A percentile compares a stretch with the other conserved stretches of the same genome.
Conservation (phyloP, 208 protist genomes). For the Trichomonas gallinae region DNA sequence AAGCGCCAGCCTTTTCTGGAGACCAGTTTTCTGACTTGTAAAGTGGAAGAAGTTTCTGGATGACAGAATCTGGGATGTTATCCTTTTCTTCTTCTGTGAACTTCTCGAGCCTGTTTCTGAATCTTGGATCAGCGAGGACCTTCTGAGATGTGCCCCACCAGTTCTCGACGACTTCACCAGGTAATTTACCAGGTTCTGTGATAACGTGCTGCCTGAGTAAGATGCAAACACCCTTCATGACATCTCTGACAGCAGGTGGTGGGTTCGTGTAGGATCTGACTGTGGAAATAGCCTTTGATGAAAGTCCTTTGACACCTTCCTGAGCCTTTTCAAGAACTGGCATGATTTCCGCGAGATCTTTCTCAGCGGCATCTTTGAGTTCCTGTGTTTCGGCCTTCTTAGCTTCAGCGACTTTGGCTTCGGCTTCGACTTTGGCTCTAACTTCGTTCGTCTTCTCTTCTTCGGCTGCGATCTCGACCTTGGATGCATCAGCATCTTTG, state of each 20-base stretch:
- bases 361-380: constrained; percentile 67
- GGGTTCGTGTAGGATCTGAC: constrained; percentile 76
- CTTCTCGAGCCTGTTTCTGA: constrained; percentile 65
- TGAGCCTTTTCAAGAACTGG: constrained; percentile 72
- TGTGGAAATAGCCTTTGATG: constrained; percentile 74
- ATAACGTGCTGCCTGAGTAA: constrained; percentile 64
- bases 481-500: constrained; percentile 70
- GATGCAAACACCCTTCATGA: constrained; percentile 82
- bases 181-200: constrained; percentile 33
- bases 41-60: not conserved
- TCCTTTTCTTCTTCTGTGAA: constrained; percentile 72
- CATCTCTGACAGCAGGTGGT: constrained; percentile 71
- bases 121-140: not conserved
- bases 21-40: not conserved
- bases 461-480: constrained; percentile 66
- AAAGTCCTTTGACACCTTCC: constrained; percentile 69
- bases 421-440: constrained; percentile 54
- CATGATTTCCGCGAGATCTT: constrained; percentile 72
- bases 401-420: constrained; percentile 51
- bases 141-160: constrained; percentile 29
- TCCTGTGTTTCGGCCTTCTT: constrained; percentile 58
- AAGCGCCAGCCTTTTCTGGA: constrained; percentile 47
- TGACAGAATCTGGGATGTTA: constrained; percentile 45
- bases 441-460: constrained; percentile 58
- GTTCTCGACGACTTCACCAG: constrained; percentile 43